Percentiles rank a stretch among this genome's conserved stretches.
Conservation (phyloP, 257 asterid genomes). For the Petunia axillaris region DNA sequence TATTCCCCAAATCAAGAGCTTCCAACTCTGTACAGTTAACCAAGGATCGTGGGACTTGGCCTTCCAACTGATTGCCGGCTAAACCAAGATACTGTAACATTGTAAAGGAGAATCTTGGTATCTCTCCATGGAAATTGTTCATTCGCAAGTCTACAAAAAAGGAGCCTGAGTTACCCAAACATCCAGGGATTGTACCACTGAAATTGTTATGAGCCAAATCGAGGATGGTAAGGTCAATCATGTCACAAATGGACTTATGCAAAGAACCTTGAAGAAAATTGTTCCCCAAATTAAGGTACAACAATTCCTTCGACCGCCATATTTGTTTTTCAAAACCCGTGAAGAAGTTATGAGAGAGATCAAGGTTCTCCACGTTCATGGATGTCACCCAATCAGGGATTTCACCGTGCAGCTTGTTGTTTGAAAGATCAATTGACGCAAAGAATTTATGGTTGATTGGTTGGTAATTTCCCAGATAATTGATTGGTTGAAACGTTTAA, state of each 20-base stretch:
- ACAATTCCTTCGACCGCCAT: too few species aligned
- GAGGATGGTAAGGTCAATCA: background rate
- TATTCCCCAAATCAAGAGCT: constrained; percentile 21
- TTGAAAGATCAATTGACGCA: background rate
- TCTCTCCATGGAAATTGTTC: constrained; percentile 11
- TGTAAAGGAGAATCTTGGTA: background rate
- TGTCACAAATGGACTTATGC: too few species aligned
- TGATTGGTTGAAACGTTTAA: background rate
- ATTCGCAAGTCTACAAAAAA: background rate
- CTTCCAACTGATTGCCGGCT: background rate
- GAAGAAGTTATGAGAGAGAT: background rate
- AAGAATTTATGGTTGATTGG: background rate
- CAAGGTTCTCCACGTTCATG: background rate
- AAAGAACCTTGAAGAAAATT: too few species aligned
- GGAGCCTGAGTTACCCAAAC: background rate
- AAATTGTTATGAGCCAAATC: background rate
- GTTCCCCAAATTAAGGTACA: too few species aligned
- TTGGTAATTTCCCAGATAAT: background rate
- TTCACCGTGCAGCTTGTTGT: background rate
- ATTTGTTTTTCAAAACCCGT: too few species aligned
- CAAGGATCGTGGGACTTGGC: constrained; percentile 8
- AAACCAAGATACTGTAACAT: background rate
- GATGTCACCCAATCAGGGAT: background rate
- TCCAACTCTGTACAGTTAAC: background rate
- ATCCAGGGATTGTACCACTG: background rate